Conservation (phyloP, 805 yeast species). For the Diddensiella transvaalensis region DNA sequence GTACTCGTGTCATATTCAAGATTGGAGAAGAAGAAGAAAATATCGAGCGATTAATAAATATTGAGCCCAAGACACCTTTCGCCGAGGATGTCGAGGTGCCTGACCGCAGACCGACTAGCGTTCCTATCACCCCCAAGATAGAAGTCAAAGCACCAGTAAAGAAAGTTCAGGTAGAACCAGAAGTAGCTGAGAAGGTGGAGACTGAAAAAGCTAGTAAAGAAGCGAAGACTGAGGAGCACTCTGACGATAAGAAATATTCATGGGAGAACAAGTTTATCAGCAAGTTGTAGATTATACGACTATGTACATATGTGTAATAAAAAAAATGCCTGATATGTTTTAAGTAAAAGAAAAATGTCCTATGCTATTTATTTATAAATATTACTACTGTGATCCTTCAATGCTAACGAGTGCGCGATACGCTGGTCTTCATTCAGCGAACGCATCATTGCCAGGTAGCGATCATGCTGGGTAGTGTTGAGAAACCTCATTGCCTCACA, state of each 20-base stretch:
- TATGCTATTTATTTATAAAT: conserved; percentile 2
- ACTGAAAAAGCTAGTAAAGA: background rate
- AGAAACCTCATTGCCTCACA: background rate
- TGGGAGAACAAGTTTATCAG: background rate
- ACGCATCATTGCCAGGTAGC: background rate
- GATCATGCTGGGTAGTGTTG: background rate
- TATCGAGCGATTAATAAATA: conserved; percentile 1
- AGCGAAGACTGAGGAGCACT: background rate
- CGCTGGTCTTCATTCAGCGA: background rate
- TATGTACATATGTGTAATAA: background rate
- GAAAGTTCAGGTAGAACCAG: background rate
- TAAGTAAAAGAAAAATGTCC: background rate
- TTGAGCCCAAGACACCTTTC: conserved; percentile 3
- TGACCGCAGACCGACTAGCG: conserved; percentile 11
- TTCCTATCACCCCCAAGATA: conserved; percentile 3
- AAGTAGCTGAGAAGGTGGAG: background rate
- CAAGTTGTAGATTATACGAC: background rate
- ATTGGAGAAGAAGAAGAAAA: background rate
- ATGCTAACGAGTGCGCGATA: too few species aligned
- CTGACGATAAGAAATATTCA: background rate
- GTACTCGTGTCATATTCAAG: conserved; percentile 4
- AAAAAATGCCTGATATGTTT: background rate
- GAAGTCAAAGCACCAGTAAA: conserved; percentile 3
- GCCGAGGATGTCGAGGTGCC: background rate
- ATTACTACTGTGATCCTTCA: too few species aligned